These are phyloP conservation scores for Phytophthora uliginosa DNA, from an alignment of 352 stramenopile species.

Conservation along the genomic window DNA sequence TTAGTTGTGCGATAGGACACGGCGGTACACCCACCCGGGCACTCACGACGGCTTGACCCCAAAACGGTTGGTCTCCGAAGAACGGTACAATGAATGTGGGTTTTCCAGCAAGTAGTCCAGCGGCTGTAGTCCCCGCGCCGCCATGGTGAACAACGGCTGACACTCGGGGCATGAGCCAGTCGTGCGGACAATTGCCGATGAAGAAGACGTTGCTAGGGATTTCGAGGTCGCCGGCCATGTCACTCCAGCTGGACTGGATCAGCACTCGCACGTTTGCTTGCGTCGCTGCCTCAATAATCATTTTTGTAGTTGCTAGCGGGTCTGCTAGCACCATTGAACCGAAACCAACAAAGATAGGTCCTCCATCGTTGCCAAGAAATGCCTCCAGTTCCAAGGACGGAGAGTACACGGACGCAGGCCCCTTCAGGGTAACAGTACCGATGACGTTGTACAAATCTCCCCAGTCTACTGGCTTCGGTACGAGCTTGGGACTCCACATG, in stretches of 20 bases:
- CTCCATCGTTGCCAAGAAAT: slow-evolving; percentile 17
- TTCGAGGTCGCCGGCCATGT: slow-evolving; percentile 32
- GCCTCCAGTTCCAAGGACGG: slow-evolving; percentile 28
- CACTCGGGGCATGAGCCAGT: slow-evolving; percentile 32
- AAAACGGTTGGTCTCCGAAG: slow-evolving; percentile 95
- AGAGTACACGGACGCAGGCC: slow-evolving; percentile 32
- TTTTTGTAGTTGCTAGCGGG: slow-evolving; percentile 23
- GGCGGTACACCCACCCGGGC: slow-evolving; percentile 82
- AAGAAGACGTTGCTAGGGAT: slow-evolving; percentile 32
- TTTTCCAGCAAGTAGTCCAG: slow-evolving; percentile 86
- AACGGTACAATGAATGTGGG: slow-evolving; percentile 96
- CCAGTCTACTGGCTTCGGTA: slow-evolving; percentile 73
- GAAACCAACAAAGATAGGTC: slow-evolving; percentile 33
- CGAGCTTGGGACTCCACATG: slow-evolving; percentile 67
- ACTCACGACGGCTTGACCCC: slow-evolving; percentile 81
- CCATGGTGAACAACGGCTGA: slow-evolving; percentile 28
- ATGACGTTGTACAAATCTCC: slow-evolving; percentile 56
- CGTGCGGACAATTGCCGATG: slow-evolving; percentile 29
- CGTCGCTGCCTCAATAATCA: slow-evolving; percentile 26
- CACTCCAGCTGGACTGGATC: slow-evolving; percentile 36
- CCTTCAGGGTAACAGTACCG: slow-evolving; percentile 58
- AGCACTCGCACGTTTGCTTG: slow-evolving; percentile 20
- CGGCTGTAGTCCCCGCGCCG: slow-evolving; percentile 33
- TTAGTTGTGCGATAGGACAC: slow-evolving; percentile 74
- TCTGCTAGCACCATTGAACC: slow-evolving; percentile 30